Conservation (phyloP, 495 filamentous ascomycete species). For the Margaritispora aquatica region DNA sequence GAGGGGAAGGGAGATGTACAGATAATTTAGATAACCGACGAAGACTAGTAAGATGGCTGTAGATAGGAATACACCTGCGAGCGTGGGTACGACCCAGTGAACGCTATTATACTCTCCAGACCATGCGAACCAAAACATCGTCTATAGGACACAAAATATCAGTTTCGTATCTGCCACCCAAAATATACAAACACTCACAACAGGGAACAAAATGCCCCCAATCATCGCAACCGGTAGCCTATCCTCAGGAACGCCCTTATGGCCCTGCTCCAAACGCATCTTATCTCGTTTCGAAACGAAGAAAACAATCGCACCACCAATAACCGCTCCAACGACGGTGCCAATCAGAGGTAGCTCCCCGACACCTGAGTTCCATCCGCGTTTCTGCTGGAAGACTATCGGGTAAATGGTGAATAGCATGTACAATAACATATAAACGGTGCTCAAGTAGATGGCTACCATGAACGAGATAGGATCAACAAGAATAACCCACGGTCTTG, state of each 20-base stretch:
- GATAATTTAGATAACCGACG: constrained; percentile 65
- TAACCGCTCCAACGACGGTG: constrained; percentile 37
- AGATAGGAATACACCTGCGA: constrained; percentile 16
- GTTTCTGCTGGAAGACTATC: constrained; percentile 47
- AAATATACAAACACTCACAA: constrained; percentile 48
- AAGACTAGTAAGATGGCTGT: constrained; percentile 46
- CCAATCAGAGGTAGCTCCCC: constrained; percentile 47
- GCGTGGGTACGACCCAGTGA: constrained; percentile 19
- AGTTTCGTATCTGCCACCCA: too few relatives aligned
- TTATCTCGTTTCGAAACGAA: constrained; percentile 34
- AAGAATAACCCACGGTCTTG: constrained; percentile 33
- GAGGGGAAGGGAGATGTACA: constrained; percentile 28
- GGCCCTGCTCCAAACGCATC: constrained; percentile 25
- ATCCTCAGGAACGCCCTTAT: constrained; percentile 36
- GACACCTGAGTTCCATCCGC: constrained; percentile 45
- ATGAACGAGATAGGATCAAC: constrained; percentile 40
- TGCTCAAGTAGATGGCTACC: constrained; percentile 42
- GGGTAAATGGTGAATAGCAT: constrained; percentile 52
- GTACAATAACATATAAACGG: constrained; percentile 52
- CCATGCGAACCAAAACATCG: constrained; percentile 15
- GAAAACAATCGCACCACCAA: constrained; percentile 36
- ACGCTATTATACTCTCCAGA: constrained; percentile 14
- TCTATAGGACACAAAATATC: too few relatives aligned
- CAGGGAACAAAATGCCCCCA: constrained; percentile 47
- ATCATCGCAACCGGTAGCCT: constrained; percentile 49